A percentile compares a stretch with the other conserved stretches of the same genome.
These are phyloP conservation scores for Stereocaulon alpinum DNA, from an alignment of 495 filamentous ascomycete genomes.

Conservation along the genomic window DNA sequence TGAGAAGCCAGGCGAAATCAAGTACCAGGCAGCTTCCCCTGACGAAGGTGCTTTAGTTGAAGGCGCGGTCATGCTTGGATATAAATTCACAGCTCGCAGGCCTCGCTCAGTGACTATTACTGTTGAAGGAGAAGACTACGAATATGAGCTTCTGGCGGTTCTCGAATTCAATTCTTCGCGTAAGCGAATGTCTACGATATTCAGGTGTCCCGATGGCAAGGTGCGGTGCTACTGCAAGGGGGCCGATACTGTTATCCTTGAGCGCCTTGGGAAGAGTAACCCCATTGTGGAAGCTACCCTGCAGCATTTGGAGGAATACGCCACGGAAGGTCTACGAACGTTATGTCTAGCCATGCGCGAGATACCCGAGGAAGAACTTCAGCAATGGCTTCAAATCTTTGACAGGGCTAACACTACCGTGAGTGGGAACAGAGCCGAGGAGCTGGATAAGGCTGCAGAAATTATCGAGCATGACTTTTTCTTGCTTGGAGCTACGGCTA, in stretches of 20 bases:
- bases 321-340: slow-evolving; percentile 89
- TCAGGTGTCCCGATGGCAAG: slow-evolving; percentile 92
- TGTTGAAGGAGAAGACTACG: slow-evolving; percentile 55
- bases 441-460: slow-evolving; percentile 95
- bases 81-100: slow-evolving; percentile 81
- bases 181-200: slow-evolving; percentile 96
- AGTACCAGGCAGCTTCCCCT: slow-evolving; percentile 95
- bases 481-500: slow-evolving; percentile 90
- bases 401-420: slow-evolving; percentile 88
- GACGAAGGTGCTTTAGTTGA: slow-evolving; percentile 96
- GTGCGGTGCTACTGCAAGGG: slow-evolving; percentile 91
- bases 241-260: slow-evolving; percentile 93
- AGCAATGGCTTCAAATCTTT: slow-evolving; percentile 78
- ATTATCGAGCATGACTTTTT: slow-evolving; percentile 87
- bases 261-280: slow-evolving; percentile 69
- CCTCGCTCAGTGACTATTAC: slow-evolving; percentile 75
- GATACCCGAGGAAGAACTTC: slow-evolving; percentile 80
- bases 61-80: slow-evolving; percentile 76
- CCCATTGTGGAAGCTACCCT: slow-evolving; percentile 79
- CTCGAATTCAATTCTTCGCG: slow-evolving; percentile 98
- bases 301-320: slow-evolving; percentile 94
- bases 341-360: slow-evolving; percentile 94
- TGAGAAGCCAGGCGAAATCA: slow-evolving; percentile 68
- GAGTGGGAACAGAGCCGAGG: slow-evolving; percentile 81
- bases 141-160: slow-evolving; percentile 89